phyloP scores from a whole-genome alignment of 441 rosid species.

The Euphorbia celastroides region DNA sequence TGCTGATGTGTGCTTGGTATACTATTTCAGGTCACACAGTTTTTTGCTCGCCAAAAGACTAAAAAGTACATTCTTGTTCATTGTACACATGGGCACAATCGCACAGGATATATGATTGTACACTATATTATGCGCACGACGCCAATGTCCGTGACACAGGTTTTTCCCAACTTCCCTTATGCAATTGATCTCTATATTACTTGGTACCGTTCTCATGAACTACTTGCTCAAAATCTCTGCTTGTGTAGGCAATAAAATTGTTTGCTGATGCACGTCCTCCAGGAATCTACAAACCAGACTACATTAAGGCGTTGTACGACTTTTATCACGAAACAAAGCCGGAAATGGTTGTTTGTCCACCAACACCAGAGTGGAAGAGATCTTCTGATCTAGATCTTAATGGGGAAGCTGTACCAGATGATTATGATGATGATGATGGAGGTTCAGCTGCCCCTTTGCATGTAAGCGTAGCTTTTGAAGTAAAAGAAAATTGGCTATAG shows the following conservation, averaged over 20 bases:
- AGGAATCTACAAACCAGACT: constrained; percentile 94
- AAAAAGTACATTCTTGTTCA: constrained; percentile 91
- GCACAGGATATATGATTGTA: constrained; percentile 96
- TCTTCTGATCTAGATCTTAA: constrained; percentile 94
- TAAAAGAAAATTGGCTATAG: constrained; percentile 2
- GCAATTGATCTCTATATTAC: not conserved
- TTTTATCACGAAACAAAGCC: constrained; percentile 96
- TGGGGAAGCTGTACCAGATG: constrained; percentile 96
- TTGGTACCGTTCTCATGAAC: constrained; percentile 10
- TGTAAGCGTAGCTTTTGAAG: constrained; percentile 39
- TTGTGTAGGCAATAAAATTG: constrained; percentile 66
- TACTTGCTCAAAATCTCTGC: constrained; percentile 13
- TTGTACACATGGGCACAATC: constrained; percentile 98
- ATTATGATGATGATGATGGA: constrained; percentile 87
- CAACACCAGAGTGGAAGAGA: constrained; percentile 97
- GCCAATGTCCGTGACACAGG: constrained; percentile 84
- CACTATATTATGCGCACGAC: constrained; percentile 89
- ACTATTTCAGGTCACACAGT: constrained; percentile 60
- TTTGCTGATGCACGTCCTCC: constrained; percentile 96
- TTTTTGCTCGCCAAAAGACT: constrained; percentile 60
- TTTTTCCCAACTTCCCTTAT: constrained; percentile 11
- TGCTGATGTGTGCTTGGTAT: not conserved
- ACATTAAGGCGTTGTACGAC: constrained; percentile 69
- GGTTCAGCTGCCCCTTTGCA: constrained; percentile 52
- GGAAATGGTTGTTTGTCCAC: constrained; percentile 62